A percentile compares a stretch with the other conserved stretches of the same genome.
Evolutionary conservation across 352 stramenopile genomes (phyloP).

Genomic region (Pythium inflatum): DNA sequence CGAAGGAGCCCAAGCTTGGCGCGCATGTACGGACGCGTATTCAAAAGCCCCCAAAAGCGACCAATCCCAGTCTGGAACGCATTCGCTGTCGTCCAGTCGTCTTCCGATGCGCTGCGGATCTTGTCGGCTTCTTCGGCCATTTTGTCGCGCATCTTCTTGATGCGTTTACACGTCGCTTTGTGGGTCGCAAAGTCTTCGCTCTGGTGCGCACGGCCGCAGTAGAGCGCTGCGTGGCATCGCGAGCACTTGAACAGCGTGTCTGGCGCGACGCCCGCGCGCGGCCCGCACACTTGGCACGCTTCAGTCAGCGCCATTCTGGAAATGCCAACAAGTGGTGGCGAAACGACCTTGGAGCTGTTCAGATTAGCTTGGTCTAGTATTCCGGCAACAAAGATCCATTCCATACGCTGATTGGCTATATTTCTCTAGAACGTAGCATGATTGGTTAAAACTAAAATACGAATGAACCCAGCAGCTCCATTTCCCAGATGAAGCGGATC

Average conservation of each 20-base stretch:
- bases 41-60: slow-evolving; percentile 12
- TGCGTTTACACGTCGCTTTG: neutral
- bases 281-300: slow-evolving; percentile 2
- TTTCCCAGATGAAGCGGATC: slow-evolving; percentile 23
- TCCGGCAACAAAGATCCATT: neutral
- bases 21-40: slow-evolving; percentile 20
- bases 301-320: neutral
- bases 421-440: neutral
- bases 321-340: no score
- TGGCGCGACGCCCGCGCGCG: neutral
- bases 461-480: neutral
- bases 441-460: slow-evolving; percentile 16
- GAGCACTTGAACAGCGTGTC: slow-evolving; percentile 7
- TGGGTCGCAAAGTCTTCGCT: slow-evolving; percentile 4
- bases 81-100: slow-evolving; percentile 6
- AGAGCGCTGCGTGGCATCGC: slow-evolving; percentile 11
- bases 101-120: neutral
- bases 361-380: neutral
- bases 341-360: no score
- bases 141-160: neutral
- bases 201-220: slow-evolving; percentile 20
- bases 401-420: neutral
- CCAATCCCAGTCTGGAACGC: slow-evolving; percentile 12
- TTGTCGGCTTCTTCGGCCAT: slow-evolving; percentile 14
- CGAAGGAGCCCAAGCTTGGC: slow-evolving; percentile 13